Evolutionary conservation across 257 asterid genomes (phyloP), one percentile per base, ranked within the genome.

Genomic region (Striga asiatica): DNA sequence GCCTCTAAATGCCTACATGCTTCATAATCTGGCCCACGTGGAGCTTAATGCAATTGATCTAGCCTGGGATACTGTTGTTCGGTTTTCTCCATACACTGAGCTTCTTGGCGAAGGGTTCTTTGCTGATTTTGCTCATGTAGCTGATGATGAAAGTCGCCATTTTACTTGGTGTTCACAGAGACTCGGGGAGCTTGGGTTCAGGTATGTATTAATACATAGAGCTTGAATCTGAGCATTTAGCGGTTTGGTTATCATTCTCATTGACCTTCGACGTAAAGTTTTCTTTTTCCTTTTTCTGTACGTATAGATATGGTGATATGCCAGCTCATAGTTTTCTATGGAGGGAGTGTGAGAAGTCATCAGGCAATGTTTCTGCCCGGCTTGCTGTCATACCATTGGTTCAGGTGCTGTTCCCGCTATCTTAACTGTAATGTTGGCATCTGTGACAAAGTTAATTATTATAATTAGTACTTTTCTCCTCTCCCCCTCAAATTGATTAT

Each of bases 21-120:
- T 91, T 27, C 98, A 91, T 49, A 87, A 80, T 79, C 98, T 91
- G 56, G 96, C 95, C 43, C 98, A 91, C 34, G 95, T 91, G 56
- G 96, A 87, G 80, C 82, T 91, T 50, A 91, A 91, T 61, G 98
- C 98, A 10, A 78, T 91, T 62, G 98, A 91, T 83, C 80, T 91
- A 63, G 95, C 98, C 2, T 91, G 98, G 98, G 98, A 91, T 59
- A 87, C 98, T 34, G 95, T 91, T 67, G 97, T 91, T 53, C 87
- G 95, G 38, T 91, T 91, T 64, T 91, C 98, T 14, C 81, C 94
- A 0, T 74, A 58, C 65, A 11, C 20, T 28, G 85, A 82, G 59
- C 77, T 82, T 67, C 83, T 91, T 48, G 95, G 88, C 46, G 81
- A 82, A 29, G 98, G 95, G 4, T 91, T 91, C 78, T 91, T 91